These are phyloP conservation scores for Quercus rubra DNA, from an alignment of 306 rosid genomes.

Conservation along the genomic window DNA sequence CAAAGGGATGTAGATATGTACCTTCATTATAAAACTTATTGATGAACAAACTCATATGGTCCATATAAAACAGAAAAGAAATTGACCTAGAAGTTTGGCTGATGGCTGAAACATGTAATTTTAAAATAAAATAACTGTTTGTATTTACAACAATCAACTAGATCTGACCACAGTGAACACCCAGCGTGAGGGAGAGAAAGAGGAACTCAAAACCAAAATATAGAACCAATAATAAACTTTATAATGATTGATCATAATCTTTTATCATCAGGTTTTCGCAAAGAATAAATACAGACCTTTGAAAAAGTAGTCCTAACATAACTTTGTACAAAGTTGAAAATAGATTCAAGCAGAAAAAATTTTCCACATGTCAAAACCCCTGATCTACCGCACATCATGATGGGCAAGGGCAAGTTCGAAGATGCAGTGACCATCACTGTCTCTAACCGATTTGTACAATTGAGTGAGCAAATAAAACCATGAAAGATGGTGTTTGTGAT, in stretches of 20 bases:
- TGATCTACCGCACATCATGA: conserved; percentile 17
- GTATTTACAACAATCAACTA: background rate
- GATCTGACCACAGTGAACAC: background rate
- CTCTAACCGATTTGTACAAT: conserved; percentile 12
- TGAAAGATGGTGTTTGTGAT: background rate
- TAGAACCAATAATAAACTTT: background rate
- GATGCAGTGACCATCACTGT: background rate
- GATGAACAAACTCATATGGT: background rate
- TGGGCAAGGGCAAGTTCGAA: conserved; percentile 10
- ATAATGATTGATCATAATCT: background rate
- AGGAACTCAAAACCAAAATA: conserved; percentile 4
- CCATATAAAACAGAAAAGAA: background rate
- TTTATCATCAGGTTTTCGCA: background rate
- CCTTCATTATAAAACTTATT: background rate
- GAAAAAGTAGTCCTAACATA: background rate
- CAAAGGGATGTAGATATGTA: background rate
- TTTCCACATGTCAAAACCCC: conserved; percentile 17
- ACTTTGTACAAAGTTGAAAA: conserved; percentile 28
- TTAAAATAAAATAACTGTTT: background rate
- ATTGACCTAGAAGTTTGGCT: background rate
- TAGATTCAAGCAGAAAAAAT: conserved; percentile 14
- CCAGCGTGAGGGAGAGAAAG: background rate
- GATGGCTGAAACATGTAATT: no score
- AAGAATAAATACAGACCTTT: conserved; percentile 20
- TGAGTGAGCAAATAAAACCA: conserved; percentile 14